These are phyloP conservation scores for Bromus sterilis DNA, from an alignment of 176 grass and related monocot genomes.

Conservation along the genomic window DNA sequence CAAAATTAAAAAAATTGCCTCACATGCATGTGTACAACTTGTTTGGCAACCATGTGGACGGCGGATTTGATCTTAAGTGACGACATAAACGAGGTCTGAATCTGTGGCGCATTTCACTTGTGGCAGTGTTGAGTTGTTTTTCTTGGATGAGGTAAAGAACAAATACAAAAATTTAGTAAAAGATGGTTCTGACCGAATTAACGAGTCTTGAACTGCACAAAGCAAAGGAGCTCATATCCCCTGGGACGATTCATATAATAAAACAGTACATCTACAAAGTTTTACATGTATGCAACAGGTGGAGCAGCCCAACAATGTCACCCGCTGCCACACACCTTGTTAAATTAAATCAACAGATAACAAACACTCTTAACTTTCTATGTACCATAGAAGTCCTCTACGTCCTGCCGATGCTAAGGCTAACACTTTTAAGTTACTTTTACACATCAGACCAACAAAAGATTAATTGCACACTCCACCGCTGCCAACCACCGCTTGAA, in stretches of 20 bases:
- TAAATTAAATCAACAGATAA: constrained; percentile 31
- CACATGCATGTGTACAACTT: too few relatives aligned
- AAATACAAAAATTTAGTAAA: too few relatives aligned
- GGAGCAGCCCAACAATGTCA: neutral
- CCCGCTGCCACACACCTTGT: constrained; percentile 4
- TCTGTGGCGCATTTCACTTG: too few relatives aligned
- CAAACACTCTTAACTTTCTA: constrained; percentile 31
- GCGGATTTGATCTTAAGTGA: too few relatives aligned
- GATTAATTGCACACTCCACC: constrained; percentile 32
- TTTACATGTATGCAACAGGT: constrained; percentile 32
- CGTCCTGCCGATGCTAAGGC: constrained; percentile 11
- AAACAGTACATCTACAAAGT: constrained; percentile 26
- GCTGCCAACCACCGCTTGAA: neutral
- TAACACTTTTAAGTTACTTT: constrained; percentile 12
- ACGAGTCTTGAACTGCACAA: neutral
- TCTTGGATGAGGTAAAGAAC: too few relatives aligned
- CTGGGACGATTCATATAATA: neutral
- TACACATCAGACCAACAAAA: constrained; percentile 39
- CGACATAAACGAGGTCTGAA: too few relatives aligned
- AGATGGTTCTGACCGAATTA: neutral
- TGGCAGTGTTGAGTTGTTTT: too few relatives aligned
- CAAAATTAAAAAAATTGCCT: too few relatives aligned
- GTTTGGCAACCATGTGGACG: too few relatives aligned
- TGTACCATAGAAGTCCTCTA: neutral
- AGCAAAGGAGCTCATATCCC: neutral